These are phyloP conservation scores for Lignosus rhinocerotis DNA, from an alignment of 1,284 basidiomycete genomes.

Conservation along the genomic window DNA sequence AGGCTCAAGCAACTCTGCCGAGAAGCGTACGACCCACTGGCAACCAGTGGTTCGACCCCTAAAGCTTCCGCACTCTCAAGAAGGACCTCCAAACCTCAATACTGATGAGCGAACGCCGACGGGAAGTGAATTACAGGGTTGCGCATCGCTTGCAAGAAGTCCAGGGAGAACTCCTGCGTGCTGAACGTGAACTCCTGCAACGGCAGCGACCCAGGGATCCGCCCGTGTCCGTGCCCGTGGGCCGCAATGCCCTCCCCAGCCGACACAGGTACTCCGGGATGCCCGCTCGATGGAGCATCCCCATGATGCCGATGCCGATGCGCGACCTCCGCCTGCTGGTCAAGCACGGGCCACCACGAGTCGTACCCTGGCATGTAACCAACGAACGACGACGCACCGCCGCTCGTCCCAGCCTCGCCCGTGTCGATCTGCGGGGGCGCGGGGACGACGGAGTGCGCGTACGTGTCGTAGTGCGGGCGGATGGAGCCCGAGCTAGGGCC, in stretches of 20 bases:
- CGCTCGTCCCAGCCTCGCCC: not conserved
- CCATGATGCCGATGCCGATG: not conserved
- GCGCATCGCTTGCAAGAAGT: slow-evolving; percentile 26
- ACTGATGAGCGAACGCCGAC: slow-evolving; percentile 12
- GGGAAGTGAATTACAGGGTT: slow-evolving; percentile 28
- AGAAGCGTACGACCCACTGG: no score
- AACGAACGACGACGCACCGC: not conserved
- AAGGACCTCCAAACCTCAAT: no score
- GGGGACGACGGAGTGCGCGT: not conserved
- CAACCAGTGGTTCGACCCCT: no score
- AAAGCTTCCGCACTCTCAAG: no score
- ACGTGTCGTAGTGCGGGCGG: not conserved
- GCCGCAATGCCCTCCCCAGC: not conserved
- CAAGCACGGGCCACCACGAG: slow-evolving; percentile 19
- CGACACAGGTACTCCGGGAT: not conserved
- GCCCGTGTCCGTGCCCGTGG: not conserved
- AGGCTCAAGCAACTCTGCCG: no score
- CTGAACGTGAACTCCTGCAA: slow-evolving; percentile 24
- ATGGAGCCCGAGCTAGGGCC: not conserved
- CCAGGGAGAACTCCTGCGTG: slow-evolving; percentile 21
- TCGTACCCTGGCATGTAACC: slow-evolving; percentile 21
- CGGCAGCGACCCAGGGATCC: slow-evolving; percentile 6
- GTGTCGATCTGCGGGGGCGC: not conserved
- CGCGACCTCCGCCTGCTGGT: not conserved
- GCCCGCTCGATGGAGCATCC: not conserved